These are phyloP conservation scores for Ilex asprella DNA, from an alignment of 257 asterid genomes.

Conservation along the genomic window DNA sequence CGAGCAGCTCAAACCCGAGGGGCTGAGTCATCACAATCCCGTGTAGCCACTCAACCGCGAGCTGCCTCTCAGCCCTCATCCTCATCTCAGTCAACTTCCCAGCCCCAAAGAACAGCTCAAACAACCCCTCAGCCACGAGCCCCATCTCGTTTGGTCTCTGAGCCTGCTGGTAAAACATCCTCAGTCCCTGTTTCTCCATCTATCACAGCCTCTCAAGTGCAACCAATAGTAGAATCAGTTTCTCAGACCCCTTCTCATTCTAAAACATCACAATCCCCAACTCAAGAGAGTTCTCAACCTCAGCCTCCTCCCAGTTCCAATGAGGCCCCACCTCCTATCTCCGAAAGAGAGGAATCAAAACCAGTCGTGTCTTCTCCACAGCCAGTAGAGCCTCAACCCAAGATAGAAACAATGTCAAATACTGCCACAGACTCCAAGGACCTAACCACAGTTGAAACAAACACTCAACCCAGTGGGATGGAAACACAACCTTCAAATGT, in stretches of 20 bases:
- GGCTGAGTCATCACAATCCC: slow-evolving; percentile 31
- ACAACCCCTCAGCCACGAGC: slow-evolving; percentile 26
- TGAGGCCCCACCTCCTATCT: slow-evolving; percentile 7
- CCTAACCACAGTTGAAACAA: slow-evolving; percentile 13
- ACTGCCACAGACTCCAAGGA: slow-evolving; percentile 2
- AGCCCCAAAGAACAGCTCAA: slow-evolving; percentile 22
- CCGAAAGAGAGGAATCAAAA: slow-evolving; percentile 24
- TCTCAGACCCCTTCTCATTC: slow-evolving; percentile 23
- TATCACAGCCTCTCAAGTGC: no score
- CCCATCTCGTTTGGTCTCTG: slow-evolving; percentile 24
- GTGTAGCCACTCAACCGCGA: slow-evolving; percentile 23
- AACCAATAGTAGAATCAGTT: slow-evolving; percentile 2
- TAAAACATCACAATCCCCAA: slow-evolving; percentile 20
- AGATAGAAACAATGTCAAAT: slow-evolving; percentile 17
- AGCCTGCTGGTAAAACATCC: slow-evolving; percentile 26
- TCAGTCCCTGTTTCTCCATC: slow-evolving; percentile 24
- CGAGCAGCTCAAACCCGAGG: slow-evolving; percentile 11
- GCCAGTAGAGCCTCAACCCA: slow-evolving; percentile 20
- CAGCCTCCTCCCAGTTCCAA: slow-evolving; percentile 15
- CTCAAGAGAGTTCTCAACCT: slow-evolving; percentile 12
- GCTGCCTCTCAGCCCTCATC: slow-evolving; percentile 17
- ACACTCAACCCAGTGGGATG: slow-evolving; percentile 12
- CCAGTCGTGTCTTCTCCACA: slow-evolving; percentile 16
- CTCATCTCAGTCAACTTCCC: slow-evolving; percentile 18
- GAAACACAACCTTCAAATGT: slow-evolving; percentile 17